phyloP scores from a whole-genome alignment of 2,329 filamentous ascomycete genomes.

The Aspergillus sp. region DNA sequence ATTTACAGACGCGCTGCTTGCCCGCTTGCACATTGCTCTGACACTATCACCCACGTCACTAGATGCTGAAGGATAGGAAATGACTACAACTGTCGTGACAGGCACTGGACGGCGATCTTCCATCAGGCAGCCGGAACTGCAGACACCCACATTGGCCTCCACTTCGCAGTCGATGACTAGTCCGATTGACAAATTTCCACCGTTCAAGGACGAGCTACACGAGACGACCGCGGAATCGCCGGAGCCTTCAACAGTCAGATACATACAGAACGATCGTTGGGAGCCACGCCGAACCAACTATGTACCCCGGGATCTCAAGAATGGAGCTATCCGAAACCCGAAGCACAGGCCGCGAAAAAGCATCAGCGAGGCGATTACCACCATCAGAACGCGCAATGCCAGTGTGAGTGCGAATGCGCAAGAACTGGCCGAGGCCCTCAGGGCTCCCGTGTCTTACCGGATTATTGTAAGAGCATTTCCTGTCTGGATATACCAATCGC shows the following conservation, averaged over 20 bases:
- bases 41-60: not conserved
- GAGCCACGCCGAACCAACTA: conserved; percentile 57
- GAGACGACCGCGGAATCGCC: conserved; percentile 24
- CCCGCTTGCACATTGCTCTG: no score
- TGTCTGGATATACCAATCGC: not conserved
- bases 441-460: conserved; percentile 82
- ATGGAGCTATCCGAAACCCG: conserved; percentile 29
- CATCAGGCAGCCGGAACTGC: conserved; percentile 35
- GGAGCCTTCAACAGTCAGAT: conserved; percentile 27
- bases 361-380: conserved; percentile 81
- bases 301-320: conserved; percentile 43
- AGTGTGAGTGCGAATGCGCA: conserved; percentile 92
- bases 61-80: conserved; percentile 17
- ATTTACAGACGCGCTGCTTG: not conserved
- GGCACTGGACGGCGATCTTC: conserved; percentile 40
- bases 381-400: conserved; percentile 73
- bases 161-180: conserved; percentile 32
- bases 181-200: conserved; percentile 44
- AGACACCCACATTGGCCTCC: conserved; percentile 27
- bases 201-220: conserved; percentile 38
- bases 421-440: conserved; percentile 86
- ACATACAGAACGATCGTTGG: conserved; percentile 56
- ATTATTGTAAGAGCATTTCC: conserved; percentile 67
- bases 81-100: conserved; percentile 42
- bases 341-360: conserved; percentile 78